Percentiles rank a stretch among this genome's conserved stretches.
Evolutionary conservation across 176 grass and related monocot genomes (phyloP).

Genomic region (Musa schizocarpa): DNA sequence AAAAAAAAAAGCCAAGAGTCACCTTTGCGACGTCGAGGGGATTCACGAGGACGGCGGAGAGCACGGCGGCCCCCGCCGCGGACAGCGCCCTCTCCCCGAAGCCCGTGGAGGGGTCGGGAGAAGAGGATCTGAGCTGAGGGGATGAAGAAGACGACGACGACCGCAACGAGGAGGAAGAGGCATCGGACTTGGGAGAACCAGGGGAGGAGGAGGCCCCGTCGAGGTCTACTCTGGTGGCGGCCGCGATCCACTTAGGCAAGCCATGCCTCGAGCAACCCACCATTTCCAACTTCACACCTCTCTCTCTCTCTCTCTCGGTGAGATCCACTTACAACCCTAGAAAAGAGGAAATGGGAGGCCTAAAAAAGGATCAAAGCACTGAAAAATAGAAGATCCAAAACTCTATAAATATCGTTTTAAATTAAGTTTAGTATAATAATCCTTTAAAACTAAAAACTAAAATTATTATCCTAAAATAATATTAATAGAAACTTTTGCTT

Average conservation of each 20-base stretch:
- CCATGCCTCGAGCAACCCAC: slow-evolving; percentile 29
- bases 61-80: slow-evolving; percentile 69
- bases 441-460: no score
- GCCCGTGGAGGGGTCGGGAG: slow-evolving; percentile 23
- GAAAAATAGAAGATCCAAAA: no score
- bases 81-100: slow-evolving; percentile 60
- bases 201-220: slow-evolving; percentile 19
- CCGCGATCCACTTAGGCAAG: slow-evolving; percentile 65
- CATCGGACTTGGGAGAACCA: neutral
- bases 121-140: neutral
- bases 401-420: no score
- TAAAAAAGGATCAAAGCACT: no score
- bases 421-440: no score
- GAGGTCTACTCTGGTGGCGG: slow-evolving; percentile 69
- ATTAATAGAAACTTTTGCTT: no score
- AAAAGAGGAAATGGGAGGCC: neutral
- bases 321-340: neutral
- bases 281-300: neutral
- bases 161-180: slow-evolving; percentile 8
- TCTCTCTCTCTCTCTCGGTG: neutral
- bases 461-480: no score
- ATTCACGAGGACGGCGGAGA: slow-evolving; percentile 81
- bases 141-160: neutral
- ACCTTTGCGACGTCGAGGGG: slow-evolving; percentile 97
- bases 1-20: neutral